These are phyloP conservation scores for Thoreauomyces humboldtii DNA, from an alignment of 192 early-diverging fungal genomes.

Conservation along the genomic window DNA sequence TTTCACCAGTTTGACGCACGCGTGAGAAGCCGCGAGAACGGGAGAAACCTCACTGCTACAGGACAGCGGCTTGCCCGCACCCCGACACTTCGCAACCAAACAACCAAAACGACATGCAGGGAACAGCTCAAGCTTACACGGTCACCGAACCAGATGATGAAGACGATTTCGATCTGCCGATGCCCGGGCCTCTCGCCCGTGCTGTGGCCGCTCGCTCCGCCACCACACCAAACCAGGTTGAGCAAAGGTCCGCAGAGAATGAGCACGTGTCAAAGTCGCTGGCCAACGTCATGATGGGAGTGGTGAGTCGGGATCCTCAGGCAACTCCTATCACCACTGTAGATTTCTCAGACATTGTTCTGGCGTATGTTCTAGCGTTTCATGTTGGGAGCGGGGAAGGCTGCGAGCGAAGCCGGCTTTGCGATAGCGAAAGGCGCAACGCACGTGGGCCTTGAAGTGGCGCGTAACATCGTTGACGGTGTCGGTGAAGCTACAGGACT, in stretches of 20 bases:
- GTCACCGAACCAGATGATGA: constrained; percentile 10
- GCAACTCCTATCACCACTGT: not conserved
- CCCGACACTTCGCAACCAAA: no score
- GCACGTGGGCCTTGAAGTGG: constrained; percentile 25
- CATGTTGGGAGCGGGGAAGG: constrained; percentile 29
- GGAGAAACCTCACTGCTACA: no score
- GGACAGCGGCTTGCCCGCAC: no score
- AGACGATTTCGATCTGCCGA: not conserved
- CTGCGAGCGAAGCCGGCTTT: constrained; percentile 35
- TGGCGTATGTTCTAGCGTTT: constrained; percentile 22
- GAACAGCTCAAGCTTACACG: not conserved
- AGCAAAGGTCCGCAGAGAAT: not conserved
- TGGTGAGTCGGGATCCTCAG: no score
- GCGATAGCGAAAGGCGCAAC: constrained; percentile 38
- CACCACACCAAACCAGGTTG: not conserved
- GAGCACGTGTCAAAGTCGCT: not conserved
- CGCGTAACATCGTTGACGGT: constrained; percentile 30
- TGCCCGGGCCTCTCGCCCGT: not conserved
- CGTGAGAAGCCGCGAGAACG: no score
- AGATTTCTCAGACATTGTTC: not conserved
- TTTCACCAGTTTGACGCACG: no score
- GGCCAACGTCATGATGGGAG: not conserved
- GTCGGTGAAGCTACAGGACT: constrained; percentile 39
- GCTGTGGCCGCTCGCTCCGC: no score
- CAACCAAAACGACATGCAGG: no score